Base-by-base conservation (phyloP, 2,329 filamentous ascomycete species). In the Fusarium clavum region DNA sequence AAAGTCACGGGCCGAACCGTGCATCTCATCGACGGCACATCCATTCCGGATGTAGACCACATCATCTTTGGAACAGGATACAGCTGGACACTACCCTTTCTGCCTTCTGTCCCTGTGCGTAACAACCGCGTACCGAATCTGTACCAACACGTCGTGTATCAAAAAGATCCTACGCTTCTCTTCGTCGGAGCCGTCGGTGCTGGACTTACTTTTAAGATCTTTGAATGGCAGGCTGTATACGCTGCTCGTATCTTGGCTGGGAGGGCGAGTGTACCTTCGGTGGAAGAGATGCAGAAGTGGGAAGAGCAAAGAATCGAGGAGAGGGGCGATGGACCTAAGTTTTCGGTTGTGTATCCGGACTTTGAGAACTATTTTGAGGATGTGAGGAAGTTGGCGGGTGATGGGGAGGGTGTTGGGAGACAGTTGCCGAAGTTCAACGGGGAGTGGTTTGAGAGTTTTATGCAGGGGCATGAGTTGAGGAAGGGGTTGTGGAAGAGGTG, bases 41-140 rank as follows among this genome's bases (percentile, higher is more conserved):
- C 75, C 1, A 80, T 89, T 9, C 67, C 81, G 0, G 80, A 85
- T 20, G 85, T 92, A 16, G 90, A 92, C 75, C 75, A 86, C 70
- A 82, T 92, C 65, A 86, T 92, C 67, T 90, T 92, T 62, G 89
- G 88, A 24, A 92, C 90, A 0, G 90, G 90, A 0, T 91, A 90
- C 75, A 84, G 82, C 27, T 91, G 88, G 88, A 88, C 87, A 0
- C 75, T 91, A 0, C 89, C 88, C 0, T 91, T 91, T 73, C 75
- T 90, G 1, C 86, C 86, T 0, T 74, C 82, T 2, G 80, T 90
- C 0, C 76, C 81, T 4, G 77, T 86, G 1, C 80, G 83, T 14
- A 87, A 88, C 71, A 88, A 89, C 70, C 83, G 87, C 3, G 81
- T 90, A 0, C 84, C 85, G 0, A 83, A 81, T 11, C 77, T 90